Evolutionary conservation across 768 basidiomycete species (phyloP), one percentile per base, ranked within the genome.

Genomic region (Trichaptum fuscoviolaceum): DNA sequence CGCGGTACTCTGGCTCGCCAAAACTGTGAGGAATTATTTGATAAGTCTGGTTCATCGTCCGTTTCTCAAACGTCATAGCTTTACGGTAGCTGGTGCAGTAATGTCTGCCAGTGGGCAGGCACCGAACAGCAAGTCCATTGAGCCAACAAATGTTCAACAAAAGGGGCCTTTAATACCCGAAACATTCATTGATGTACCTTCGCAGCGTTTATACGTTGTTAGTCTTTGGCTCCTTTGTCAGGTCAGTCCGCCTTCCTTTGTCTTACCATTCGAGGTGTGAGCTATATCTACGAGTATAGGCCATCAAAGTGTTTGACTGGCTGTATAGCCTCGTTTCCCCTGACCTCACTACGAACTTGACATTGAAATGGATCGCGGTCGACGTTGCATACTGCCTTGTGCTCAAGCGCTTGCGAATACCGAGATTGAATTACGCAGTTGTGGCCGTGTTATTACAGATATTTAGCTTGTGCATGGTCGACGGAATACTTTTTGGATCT

Each of bases 141-240:
- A 12, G 15, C 8, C 59, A 17, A 24, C 12, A 61, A 5, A 61
- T 2, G 12, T 18, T 34, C 25, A 25, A 23, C 25, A 25, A 23
- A 61, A 61, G 10, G 8, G 30, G 4, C 59, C 59, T 9, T 61
- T 70, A 42, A 87, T 96, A 63, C 85, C 93, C 34, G 89, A 92
- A 75, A 83, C 81, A 65, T 87, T 87, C 73, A 70, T 95, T 34
- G 90, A 92, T 72, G 80, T 87, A 5, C 91, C 92, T 24, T 88
- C 92, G 18, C 92, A 94, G 74, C 83, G 95, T 63, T 83, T 92
- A 7, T 93, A 95, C 71, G 84, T 84, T 69, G 80, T 93, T 58
- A 90, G 92, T 67, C 77, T 94, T 26, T 91, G 89, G 8, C 83
- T 88, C 57, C 80, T 94, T 1, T 81, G 91, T 35, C 93, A 95